Evolutionary conservation across 2,329 filamentous ascomycete genomes (phyloP).

Genomic region (Ambrosiella beaveri): DNA sequence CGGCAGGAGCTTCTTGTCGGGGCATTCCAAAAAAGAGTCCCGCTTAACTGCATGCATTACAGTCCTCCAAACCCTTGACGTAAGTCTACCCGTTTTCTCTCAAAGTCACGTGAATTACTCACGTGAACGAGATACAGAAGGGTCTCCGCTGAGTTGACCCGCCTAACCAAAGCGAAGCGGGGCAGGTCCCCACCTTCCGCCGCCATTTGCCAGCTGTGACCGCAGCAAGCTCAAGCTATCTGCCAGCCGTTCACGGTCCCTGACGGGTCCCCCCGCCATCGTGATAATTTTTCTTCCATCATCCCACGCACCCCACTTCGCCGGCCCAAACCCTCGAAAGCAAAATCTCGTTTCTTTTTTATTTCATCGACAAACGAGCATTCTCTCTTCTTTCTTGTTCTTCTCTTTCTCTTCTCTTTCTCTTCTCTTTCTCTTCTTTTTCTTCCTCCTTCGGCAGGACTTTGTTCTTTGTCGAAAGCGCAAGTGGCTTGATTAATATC

Average conservation of each 20-base stretch:
- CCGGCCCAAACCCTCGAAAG: neutral
- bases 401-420: slow-evolving; percentile 8
- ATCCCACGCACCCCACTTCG: slow-evolving; percentile 11
- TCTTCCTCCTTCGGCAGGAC: slow-evolving; percentile 11
- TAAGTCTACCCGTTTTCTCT: neutral
- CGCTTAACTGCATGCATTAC: neutral
- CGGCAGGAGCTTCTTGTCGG: neutral
- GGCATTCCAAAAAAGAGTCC: neutral
- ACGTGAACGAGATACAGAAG: neutral
- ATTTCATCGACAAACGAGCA: slow-evolving; percentile 7
- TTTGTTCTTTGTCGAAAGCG: slow-evolving; percentile 13
- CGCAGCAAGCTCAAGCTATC: neutral
- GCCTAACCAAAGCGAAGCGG: neutral
- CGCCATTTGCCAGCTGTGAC: neutral
- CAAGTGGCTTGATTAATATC: slow-evolving; percentile 3
- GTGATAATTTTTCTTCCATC: slow-evolving; percentile 15
- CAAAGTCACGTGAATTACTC: neutral
- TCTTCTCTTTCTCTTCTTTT: slow-evolving; percentile 6
- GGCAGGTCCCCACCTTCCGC: neutral
- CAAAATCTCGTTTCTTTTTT: slow-evolving; percentile 1
- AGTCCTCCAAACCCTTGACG: neutral
- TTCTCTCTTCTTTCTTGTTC: slow-evolving; percentile 3
- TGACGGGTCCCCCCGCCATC: neutral
- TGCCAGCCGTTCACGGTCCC: neutral
- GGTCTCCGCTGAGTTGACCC: neutral